A percentile compares a stretch with the other conserved stretches of the same genome.
These are phyloP conservation scores for Collybia mongolica DNA, from an alignment of 768 basidiomycete species.

Conservation along the genomic window DNA sequence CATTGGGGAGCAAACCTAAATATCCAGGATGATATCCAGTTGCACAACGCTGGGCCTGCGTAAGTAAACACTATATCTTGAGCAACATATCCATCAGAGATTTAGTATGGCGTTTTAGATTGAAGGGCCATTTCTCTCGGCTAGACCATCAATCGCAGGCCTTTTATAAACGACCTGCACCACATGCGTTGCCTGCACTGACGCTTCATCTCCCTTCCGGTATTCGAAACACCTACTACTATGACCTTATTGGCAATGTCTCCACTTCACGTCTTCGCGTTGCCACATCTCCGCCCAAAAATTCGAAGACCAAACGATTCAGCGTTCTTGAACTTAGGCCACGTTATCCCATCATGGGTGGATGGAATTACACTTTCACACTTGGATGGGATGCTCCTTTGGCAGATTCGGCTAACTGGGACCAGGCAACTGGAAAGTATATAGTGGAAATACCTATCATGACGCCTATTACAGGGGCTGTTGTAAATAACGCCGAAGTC, in stretches of 20 bases:
- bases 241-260: conserved; percentile 93
- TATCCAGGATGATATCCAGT: conserved; percentile 80
- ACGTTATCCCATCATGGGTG: conserved; percentile 90
- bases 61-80: conserved; percentile 40
- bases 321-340: conserved; percentile 83
- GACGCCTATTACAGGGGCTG: conserved; percentile 76
- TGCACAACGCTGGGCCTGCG: conserved; percentile 91
- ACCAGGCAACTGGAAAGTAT: conserved; percentile 61
- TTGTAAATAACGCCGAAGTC: conserved; percentile 78
- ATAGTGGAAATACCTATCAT: conserved; percentile 83
- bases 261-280: conserved; percentile 86
- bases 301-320: conserved; percentile 47
- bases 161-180: conserved; percentile 63
- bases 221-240: conserved; percentile 82
- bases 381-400: conserved; percentile 92
- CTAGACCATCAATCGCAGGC: conserved; percentile 78
- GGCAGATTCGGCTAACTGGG: conserved; percentile 66
- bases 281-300: conserved; percentile 61
- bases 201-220: conserved; percentile 82
- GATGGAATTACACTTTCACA: conserved; percentile 97
- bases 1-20: conserved; percentile 98
- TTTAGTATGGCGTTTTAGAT: conserved; percentile 37
- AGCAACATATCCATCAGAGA: neutral
- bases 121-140: conserved; percentile 96
- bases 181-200: conserved; percentile 72